Base-by-base conservation (phyloP, 177 flowering plant species). In the Vitis hybrid region DNA sequence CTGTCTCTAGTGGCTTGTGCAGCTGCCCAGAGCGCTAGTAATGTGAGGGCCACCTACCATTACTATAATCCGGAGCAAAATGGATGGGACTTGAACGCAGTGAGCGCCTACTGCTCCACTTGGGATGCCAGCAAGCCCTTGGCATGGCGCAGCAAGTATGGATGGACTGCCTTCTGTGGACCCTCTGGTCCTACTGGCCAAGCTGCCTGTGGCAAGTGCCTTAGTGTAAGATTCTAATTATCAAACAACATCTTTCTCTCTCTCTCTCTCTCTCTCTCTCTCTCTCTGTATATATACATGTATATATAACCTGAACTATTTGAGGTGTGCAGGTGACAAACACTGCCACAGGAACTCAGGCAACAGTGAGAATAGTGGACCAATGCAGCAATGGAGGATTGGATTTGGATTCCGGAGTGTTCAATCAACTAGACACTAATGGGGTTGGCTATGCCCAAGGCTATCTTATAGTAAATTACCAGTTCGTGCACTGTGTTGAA, bases 91-190 rank as follows among this genome's bases (percentile, higher is more conserved):
- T 75, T 83, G 73, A 71, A 47, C 2, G 72, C 80, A 1, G 95
- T 70, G 0, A 84, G 91, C 62, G 91, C 84, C 3, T 92, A 59
- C 66, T 90, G 97, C 67, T 55, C 95, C 0, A 90, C 93, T 0
- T 92, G 92, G 95, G 89, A 90, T 56, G 97, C 85, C 24, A 63
- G 75, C 77, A 82, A 84, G 83, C 85, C 95, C 13, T 74, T 83
- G 18, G 72, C 75, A 3, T 92, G 94, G 94, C 84, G 97, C 13
- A 63, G 52, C 11, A 78, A 73, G 74, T 87, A 90, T 44, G 89
- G 87, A 0, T 92, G 97, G 97, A 88, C 91, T 0, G 94, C 94
- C 65, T 92, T 90, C 72, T 92, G 94, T 20, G 89, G 88, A 0
- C 94, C 97, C 0, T 83, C 47, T 18, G 90, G 92, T 0, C 88